These are phyloP conservation scores for Steccherinum ochraceum DNA, from an alignment of 768 basidiomycete species.

Conservation along the genomic window DNA sequence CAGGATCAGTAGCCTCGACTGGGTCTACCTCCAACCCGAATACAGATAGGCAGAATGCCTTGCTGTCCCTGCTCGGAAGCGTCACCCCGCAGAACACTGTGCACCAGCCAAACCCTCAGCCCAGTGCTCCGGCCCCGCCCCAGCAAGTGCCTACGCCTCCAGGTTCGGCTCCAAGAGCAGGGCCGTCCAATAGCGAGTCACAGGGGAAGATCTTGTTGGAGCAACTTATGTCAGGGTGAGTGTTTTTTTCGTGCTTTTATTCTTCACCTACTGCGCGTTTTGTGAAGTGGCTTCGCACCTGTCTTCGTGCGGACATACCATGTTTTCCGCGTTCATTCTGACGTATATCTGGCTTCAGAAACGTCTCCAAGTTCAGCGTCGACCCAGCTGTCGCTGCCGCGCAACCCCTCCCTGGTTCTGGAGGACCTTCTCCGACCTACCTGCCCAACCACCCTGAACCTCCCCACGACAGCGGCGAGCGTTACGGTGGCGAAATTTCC, in stretches of 20 bases:
- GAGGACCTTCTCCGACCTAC: slow-evolving; percentile 18
- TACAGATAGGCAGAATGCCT: slow-evolving; percentile 67
- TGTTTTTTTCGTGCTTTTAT: slow-evolving; percentile 17
- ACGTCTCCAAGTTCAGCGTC: not conserved
- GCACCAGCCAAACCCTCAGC: slow-evolving; percentile 23
- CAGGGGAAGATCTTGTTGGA: slow-evolving; percentile 75
- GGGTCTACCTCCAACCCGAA: slow-evolving; percentile 31
- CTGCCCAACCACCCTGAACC: slow-evolving; percentile 13
- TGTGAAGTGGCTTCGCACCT: no score
- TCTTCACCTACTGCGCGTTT: slow-evolving; percentile 4
- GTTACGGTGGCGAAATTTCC: slow-evolving; percentile 9
- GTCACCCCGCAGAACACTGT: slow-evolving; percentile 20
- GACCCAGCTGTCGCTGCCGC: slow-evolving; percentile 1
- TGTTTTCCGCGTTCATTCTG: not conserved
- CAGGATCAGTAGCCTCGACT: slow-evolving; percentile 34
- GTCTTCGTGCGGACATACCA: not conserved
- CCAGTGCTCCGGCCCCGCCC: slow-evolving; percentile 26
- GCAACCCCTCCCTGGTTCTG: slow-evolving; percentile 12
- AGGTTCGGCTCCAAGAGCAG: slow-evolving; percentile 45
- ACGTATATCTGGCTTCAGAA: not conserved
- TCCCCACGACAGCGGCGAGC: slow-evolving; percentile 13
- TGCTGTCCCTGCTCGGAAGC: slow-evolving; percentile 63
- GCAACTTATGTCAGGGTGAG: slow-evolving; percentile 78
- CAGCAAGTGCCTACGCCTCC: slow-evolving; percentile 72
- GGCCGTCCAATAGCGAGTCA: slow-evolving; percentile 50